phyloP scores from a whole-genome alignment of 306 rosid genomes.

The Vicia villosa region DNA sequence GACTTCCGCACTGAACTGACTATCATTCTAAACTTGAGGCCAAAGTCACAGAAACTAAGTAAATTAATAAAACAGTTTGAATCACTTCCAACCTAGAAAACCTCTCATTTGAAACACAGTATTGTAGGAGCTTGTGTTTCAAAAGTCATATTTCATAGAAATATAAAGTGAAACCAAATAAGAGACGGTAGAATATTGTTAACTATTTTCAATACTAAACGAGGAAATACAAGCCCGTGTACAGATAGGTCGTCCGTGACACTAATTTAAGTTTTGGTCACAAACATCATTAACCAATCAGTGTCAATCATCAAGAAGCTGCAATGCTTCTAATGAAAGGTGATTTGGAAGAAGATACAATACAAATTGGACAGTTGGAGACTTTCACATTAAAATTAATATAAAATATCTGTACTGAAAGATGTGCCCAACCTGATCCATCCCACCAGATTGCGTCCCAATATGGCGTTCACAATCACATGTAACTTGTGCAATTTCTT shows the following conservation, averaged over 20 bases:
- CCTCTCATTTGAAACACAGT: conserved; percentile 12
- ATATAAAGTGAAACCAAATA: conserved; percentile 23
- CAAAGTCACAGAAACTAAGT: not conserved
- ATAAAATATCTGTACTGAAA: conserved; percentile 17
- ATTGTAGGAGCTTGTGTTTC: not conserved
- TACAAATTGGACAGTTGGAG: not conserved
- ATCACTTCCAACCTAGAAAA: conserved; percentile 13
- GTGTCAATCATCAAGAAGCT: conserved; percentile 10
- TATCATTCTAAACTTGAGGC: conserved; percentile 9
- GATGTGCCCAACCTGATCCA: conserved; percentile 78
- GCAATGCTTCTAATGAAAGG: not conserved
- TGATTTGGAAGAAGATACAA: conserved; percentile 12
- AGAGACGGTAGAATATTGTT: not conserved
- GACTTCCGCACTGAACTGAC: conserved; percentile 15
- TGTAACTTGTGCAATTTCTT: conserved; percentile 90
- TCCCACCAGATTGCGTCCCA: conserved; percentile 99
- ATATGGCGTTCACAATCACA: conserved; percentile 91
- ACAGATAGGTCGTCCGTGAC: not conserved
- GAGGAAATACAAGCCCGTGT: conserved; percentile 15
- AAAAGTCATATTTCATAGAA: conserved; percentile 17
- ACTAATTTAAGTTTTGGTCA: not conserved
- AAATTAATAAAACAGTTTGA: conserved; percentile 1
- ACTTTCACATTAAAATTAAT: conserved; percentile 24
- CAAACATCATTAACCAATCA: conserved; percentile 19
- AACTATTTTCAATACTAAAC: conserved; percentile 15